Conservation (phyloP, 2,329 filamentous ascomycete genomes). For the Aspergillus tubingensis region DNA sequence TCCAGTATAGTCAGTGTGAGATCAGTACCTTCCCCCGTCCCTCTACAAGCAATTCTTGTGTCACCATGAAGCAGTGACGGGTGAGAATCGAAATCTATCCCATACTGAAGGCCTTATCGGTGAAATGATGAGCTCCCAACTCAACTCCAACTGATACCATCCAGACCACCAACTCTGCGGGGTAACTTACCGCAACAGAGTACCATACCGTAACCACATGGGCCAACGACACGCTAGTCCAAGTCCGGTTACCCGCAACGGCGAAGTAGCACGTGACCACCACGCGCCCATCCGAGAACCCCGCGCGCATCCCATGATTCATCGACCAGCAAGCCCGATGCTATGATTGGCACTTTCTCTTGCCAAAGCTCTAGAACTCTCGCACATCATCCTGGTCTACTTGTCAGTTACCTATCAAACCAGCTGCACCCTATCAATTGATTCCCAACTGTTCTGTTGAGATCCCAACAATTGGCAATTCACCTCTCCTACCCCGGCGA, state of each 20-base stretch:
- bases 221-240: not conserved
- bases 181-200: not conserved
- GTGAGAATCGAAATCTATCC: not conserved
- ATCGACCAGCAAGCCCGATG: not conserved
- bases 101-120: not conserved
- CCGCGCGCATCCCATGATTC: not conserved
- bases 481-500: not conserved
- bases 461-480: not conserved
- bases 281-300: not conserved
- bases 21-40: too few species aligned
- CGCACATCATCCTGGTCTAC: not conserved
- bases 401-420: too few species aligned
- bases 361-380: not conserved
- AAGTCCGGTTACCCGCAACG: not conserved
- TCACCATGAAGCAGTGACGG: not conserved
- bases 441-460: not conserved
- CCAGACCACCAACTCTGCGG: too few species aligned
- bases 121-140: too few species aligned
- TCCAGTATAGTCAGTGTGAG: too few species aligned
- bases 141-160: too few species aligned
- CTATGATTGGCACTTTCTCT: not conserved
- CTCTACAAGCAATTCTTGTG: not conserved
- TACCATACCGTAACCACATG: not conserved
- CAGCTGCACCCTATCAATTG: not conserved
- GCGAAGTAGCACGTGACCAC: not conserved